A percentile compares a stretch with the other conserved stretches of the same genome.
phyloP scores from a whole-genome alignment of 2,329 filamentous ascomycete species.

The Akanthomyces dipterigenus region DNA sequence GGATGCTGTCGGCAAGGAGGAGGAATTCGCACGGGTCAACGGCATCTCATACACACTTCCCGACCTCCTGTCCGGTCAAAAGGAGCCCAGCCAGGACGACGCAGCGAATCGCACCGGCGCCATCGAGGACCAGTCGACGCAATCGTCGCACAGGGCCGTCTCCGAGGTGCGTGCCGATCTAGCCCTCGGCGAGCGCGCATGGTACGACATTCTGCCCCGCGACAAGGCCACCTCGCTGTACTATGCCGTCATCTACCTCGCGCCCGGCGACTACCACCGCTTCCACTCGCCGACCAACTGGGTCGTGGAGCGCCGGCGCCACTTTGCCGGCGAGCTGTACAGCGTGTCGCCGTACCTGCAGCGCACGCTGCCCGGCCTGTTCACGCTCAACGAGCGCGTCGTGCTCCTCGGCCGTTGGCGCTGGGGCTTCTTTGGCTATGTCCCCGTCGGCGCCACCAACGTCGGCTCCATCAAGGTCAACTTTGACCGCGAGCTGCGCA shows the following conservation, averaged over 20 bases:
- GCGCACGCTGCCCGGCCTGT: conserved; percentile 83
- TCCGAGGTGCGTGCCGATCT: conserved; percentile 79
- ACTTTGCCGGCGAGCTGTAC: conserved; percentile 95
- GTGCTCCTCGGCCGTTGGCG: conserved; percentile 91
- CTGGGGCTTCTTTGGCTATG: conserved; percentile 95
- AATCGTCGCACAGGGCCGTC: conserved; percentile 59
- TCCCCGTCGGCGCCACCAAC: conserved; percentile 93
- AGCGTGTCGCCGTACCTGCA: conserved; percentile 93
- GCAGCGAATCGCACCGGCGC: background rate
- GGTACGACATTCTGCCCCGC: conserved; percentile 60
- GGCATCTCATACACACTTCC: conserved; percentile 94
- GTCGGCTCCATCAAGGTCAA: conserved; percentile 96
- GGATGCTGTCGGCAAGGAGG: conserved; percentile 68
- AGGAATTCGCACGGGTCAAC: conserved; percentile 91
- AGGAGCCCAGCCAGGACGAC: conserved; percentile 36
- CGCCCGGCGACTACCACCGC: conserved; percentile 95
- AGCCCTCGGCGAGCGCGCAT: conserved; percentile 61
- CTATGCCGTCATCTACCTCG: conserved; percentile 92
- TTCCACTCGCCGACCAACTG: conserved; percentile 94
- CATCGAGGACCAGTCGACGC: conserved; percentile 67
- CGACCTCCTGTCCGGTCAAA: conserved; percentile 70
- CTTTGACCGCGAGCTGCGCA: conserved; percentile 89
- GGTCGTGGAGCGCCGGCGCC: conserved; percentile 91
- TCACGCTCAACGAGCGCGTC: conserved; percentile 93
- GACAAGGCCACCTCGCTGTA: conserved; percentile 69